Conservation (phyloP, 1,139 yeast genomes). For the Saccharomycopsis hybrid region DNA sequence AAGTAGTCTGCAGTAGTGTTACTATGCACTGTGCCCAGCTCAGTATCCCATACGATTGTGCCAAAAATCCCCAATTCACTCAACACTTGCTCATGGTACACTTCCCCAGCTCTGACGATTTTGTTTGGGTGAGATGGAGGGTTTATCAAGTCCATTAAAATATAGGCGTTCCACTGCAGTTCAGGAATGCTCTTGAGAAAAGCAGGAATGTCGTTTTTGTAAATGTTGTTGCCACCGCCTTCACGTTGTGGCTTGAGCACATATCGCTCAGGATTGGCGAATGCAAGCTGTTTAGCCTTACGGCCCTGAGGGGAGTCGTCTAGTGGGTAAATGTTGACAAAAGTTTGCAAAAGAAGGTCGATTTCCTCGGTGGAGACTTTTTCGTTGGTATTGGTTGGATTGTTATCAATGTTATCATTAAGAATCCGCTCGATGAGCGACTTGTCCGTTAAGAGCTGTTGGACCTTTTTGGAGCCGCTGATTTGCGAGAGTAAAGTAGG, state of each 20-base stretch:
- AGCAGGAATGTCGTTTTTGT: slow-evolving; percentile 73
- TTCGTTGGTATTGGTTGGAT: slow-evolving; percentile 25
- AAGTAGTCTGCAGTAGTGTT: slow-evolving; percentile 80
- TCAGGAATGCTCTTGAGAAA: slow-evolving; percentile 59
- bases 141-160: slow-evolving; percentile 85
- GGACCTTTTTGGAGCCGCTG: slow-evolving; percentile 89
- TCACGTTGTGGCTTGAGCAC: slow-evolving; percentile 82
- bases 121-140: slow-evolving; percentile 66
- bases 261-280: slow-evolving; percentile 57
- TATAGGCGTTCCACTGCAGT: slow-evolving; percentile 81
- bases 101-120: slow-evolving; percentile 60
- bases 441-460: slow-evolving; percentile 70
- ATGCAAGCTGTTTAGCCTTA: slow-evolving; percentile 60
- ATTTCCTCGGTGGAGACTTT: slow-evolving; percentile 24
- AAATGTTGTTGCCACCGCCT: slow-evolving; percentile 90
- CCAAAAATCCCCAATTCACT: slow-evolving; percentile 94
- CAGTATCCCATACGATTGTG: slow-evolving; percentile 64
- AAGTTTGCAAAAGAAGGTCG: slow-evolving; percentile 46
- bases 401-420: too few relatives aligned
- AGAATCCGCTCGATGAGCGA: slow-evolving; percentile 43
- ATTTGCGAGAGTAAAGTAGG: slow-evolving; percentile 86
- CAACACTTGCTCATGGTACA: slow-evolving; percentile 62
- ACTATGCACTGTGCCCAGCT: slow-evolving; percentile 44
- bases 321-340: slow-evolving; percentile 81
- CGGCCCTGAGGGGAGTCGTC: slow-evolving; percentile 64